Base-by-base conservation (phyloP, 1,284 basidiomycete genomes). In the Melampsora abietis-canadensis region DNA sequence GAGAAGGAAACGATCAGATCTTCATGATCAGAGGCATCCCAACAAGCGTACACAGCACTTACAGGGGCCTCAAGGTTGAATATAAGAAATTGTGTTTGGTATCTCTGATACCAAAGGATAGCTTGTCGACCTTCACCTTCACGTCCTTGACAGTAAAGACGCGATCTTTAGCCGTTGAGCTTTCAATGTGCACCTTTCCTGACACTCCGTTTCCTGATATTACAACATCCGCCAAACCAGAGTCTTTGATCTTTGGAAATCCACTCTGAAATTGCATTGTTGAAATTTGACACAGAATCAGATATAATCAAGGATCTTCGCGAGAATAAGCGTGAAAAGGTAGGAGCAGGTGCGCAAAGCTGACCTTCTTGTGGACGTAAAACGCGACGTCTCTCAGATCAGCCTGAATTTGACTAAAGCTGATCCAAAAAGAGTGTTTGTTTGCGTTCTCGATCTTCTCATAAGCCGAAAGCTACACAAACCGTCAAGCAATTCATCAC, bases 371-470 rank as follows among this genome's bases (percentile, higher is more conserved):
- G 68, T 79, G 77, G 76, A 80, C 78, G 72, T 90, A 92, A 82
- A 96, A 95, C 15, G 90, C 88, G 24, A 96, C 91, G 79, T 96
- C 93, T 51, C 90, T 87, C 86, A 96, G 89, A 80, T 95, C 93
- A n/a, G 90, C 89, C 82, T 98, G 94, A 80, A 97, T 91, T 82
- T 98, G 94, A 34, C 85, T 85, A 37, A 74, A 74, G 24, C 63
- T 74, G 30, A 74, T 74, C 64, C 63, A 66, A 37, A 74, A 74
- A n/a, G 70, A 74, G 40, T 74, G 70, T 40, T 62, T 66, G 64
- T 74, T 74, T 5, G 51, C 31, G 79, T 92, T 89, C 19, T 81
- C 78, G 77, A 82, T 81, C 77, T 66, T 65, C 24, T 66, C 70
- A 31, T 74, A 74, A 48, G 70, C 63, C 21, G 70, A 74, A 46